Evolutionary conservation across 2,329 filamentous ascomycete species (phyloP).

Genomic region (Colletotrichum lindemuthianum): DNA sequence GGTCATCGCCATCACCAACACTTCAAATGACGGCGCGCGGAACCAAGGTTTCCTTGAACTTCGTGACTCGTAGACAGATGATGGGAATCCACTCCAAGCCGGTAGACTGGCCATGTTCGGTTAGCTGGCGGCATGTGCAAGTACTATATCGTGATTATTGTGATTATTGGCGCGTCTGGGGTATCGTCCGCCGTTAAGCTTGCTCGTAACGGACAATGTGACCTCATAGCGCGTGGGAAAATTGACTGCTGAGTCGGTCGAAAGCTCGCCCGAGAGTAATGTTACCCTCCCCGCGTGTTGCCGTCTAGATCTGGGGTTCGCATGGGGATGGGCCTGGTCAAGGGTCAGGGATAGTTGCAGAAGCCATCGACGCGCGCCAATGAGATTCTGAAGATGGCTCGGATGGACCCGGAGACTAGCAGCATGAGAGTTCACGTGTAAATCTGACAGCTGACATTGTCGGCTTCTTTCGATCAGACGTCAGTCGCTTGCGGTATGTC

Average conservation of each 20-base stretch:
- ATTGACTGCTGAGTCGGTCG: slow-evolving; percentile 17
- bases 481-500: too few relatives aligned
- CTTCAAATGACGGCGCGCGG: not conserved
- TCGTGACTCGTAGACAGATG: slow-evolving; percentile 26
- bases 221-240: slow-evolving; percentile 27
- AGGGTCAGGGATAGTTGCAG: not conserved
- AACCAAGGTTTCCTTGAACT: slow-evolving; percentile 17
- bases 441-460: not conserved
- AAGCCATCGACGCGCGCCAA: slow-evolving; percentile 29
- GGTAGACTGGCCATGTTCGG: slow-evolving; percentile 16
- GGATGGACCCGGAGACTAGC: slow-evolving; percentile 13
- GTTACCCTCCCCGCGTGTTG: slow-evolving; percentile 24
- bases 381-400: not conserved
- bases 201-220: slow-evolving; percentile 12
- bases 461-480: too few relatives aligned
- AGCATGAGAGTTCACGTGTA: slow-evolving; percentile 22
- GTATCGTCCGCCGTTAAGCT: not conserved
- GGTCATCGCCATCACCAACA: slow-evolving; percentile 3
- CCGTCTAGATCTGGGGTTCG: slow-evolving; percentile 34
- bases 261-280: slow-evolving; percentile 26
- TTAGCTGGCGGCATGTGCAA: slow-evolving; percentile 17
- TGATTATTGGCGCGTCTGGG: slow-evolving; percentile 29
- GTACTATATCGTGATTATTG: slow-evolving; percentile 25
- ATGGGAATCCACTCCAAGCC: slow-evolving; percentile 20
- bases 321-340: slow-evolving; percentile 20